A percentile compares a stretch with the other conserved stretches of the same genome.
phyloP scores from a whole-genome alignment of 306 rosid species.

The Citrullus colocynthis region DNA sequence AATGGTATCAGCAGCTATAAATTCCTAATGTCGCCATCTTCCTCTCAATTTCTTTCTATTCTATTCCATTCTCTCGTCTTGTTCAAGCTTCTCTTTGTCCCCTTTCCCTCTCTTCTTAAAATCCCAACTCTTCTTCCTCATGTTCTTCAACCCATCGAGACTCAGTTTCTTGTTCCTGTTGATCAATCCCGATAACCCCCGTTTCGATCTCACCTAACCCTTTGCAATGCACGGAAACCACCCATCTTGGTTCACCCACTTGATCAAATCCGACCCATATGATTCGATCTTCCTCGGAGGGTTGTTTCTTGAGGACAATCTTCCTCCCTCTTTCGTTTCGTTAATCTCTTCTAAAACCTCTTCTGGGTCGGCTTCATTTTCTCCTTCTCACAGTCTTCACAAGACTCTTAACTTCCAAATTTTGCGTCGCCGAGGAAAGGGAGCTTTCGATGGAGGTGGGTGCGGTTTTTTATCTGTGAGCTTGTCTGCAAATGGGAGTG shows the following conservation, averaged over 20 bases:
- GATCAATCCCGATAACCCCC: slow-evolving; percentile 4
- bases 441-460: slow-evolving; percentile 4
- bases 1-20: not conserved
- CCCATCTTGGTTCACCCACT: slow-evolving; percentile 11
- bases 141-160: not conserved
- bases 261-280: slow-evolving; percentile 26
- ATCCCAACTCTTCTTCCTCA: not conserved
- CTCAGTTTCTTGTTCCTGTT: not conserved
- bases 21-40: slow-evolving; percentile 13
- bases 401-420: slow-evolving; percentile 15
- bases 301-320: slow-evolving; percentile 46
- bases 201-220: not conserved
- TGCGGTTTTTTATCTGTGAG: slow-evolving; percentile 52
- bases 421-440: slow-evolving; percentile 9
- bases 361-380: slow-evolving; percentile 15
- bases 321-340: slow-evolving; percentile 39
- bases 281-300: slow-evolving; percentile 48
- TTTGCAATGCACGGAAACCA: slow-evolving; percentile 21
- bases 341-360: slow-evolving; percentile 13
- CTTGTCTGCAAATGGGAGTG: slow-evolving; percentile 44
- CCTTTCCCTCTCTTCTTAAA: not conserved
- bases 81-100: slow-evolving; percentile 13
- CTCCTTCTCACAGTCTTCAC: slow-evolving; percentile 10
- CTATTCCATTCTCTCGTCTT: slow-evolving; percentile 23
- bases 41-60: not conserved